Base-by-base conservation (phyloP, 805 yeast species). In the Jamesozyma lodderae region DNA sequence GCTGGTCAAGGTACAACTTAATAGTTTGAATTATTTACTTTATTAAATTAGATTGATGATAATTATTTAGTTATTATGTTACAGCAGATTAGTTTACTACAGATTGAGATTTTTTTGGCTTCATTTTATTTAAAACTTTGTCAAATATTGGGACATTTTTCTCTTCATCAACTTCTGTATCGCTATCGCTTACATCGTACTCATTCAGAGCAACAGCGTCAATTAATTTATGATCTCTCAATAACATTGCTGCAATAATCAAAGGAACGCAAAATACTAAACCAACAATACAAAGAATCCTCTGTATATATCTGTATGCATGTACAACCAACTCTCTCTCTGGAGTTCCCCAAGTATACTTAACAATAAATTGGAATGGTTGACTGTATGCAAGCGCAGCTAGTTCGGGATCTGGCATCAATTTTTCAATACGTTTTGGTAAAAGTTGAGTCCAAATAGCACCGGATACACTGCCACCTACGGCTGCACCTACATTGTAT, bases 391-490 rank as follows among this genome's bases (percentile, higher is more conserved):
- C 77, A 3, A 39, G 35, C 0, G 61, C 49, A 9, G 69, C 69
- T 7, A 66, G 41, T 16, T 52, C 43, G 2, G 57, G 30, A 36
- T 61, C 51, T 16, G 53, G 51, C 9, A 71, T 43, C 38, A 68
- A 49, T 33, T 61, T 60, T 20, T 45, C 40, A 24, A 77, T 61
- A 45, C 67, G 57, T 19, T 47, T 46, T 41, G 75, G 78, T 49
- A 77, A 62, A 11, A 62, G 51, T 45, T 78, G 74, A 11, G 82
- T 73, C 85, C 85, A 81, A 31, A 80, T 66, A 22, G 85, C 84
- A 46, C 85, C 86, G 16, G 83, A 69, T 18, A 81, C 70, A 18
- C 80, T 60, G 23, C 70, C 59, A 17, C 87, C 87, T 35, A 79
- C 48, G 4, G 83, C 81, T 10, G 74, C 57, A 6, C 88, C 88